Evolutionary conservation across 495 filamentous ascomycete genomes (phyloP).

Genomic region (Parathielavia appendiculata): DNA sequence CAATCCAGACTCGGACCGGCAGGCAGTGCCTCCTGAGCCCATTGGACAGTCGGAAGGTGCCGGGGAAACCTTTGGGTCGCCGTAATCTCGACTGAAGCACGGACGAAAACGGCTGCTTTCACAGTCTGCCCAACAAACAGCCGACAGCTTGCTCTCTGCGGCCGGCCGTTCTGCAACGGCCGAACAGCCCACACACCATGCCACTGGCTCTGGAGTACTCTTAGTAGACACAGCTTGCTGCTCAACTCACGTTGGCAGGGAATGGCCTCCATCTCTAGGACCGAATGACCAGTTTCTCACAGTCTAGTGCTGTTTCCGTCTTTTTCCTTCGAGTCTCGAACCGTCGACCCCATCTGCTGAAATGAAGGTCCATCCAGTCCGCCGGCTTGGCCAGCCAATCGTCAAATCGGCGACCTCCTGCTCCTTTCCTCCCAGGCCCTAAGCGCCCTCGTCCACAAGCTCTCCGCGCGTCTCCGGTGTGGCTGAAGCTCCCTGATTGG

Average conservation of each 20-base stretch:
- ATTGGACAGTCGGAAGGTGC: constrained; percentile 1
- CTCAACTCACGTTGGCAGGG: no score
- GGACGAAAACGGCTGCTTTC: no score
- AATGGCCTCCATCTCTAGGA: background rate
- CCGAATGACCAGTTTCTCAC: background rate
- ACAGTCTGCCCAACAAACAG: no score
- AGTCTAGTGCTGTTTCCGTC: background rate
- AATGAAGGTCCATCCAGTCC: background rate
- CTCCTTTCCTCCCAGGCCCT: background rate
- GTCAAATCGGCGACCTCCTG: constrained; percentile 3
- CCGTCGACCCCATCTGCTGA: background rate
- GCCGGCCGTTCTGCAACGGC: no score
- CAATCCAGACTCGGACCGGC: constrained; percentile 13
- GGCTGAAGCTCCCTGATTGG: constrained; percentile 17
- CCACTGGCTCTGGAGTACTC: no score
- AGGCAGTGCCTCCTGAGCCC: constrained; percentile 2
- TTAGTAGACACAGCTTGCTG: no score
- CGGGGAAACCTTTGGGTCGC: background rate
- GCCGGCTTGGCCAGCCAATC: constrained; percentile 14
- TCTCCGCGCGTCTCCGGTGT: constrained; percentile 10
- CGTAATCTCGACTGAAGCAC: no score
- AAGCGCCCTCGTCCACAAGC: constrained; percentile 29
- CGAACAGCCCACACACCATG: no score
- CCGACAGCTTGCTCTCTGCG: background rate
- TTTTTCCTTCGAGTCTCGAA: background rate